Evolutionary conservation across 371 early-diverging fungal species (phyloP), one percentile per base, ranked within the genome.

Genomic region (Mitosporidium daphniae): DNA sequence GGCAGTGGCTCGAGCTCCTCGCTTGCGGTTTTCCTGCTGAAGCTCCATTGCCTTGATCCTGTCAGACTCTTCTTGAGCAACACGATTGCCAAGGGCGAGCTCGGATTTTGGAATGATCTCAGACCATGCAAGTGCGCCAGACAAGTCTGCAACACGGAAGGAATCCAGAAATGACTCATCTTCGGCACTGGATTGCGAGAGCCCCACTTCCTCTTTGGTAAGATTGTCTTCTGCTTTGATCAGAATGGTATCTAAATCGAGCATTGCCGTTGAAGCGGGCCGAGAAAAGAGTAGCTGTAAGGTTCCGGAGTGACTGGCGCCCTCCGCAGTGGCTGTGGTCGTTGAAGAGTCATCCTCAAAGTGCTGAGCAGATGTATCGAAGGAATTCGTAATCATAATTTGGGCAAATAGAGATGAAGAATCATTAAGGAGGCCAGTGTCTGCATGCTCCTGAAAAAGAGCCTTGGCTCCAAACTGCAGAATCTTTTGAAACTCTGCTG

Each of bases 381-480:
- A n/a, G n/a, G n/a, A n/a, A n/a, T n/a, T n/a, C n/a, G n/a, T n/a
- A n/a, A n/a, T n/a, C n/a, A n/a, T n/a, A n/a, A n/a, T n/a, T n/a
- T n/a, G n/a, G n/a, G n/a, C n/a, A n/a, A n/a, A n/a, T n/a, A n/a
- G n/a, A n/a, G n/a, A n/a, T n/a, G n/a, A n/a, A n/a, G n/a, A n/a
- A n/a, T n/a, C n/a, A n/a, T n/a, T n/a, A n/a, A n/a, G n/a, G n/a
- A n/a, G n/a, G n/a, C n/a, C n/a, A n/a, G n/a, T 33, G 3, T 41
- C 48, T 2, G 31, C 39, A 7, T 56, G 50, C n/a, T 60, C 54
- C 18, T 61, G 56, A 40, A 91, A 91, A 57, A 91, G 61, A 30
- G 74, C 75, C 45, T 66, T 57, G 0, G 89, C 89, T 11, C 93
- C 93, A 45, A 91, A 91, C 39, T 89, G 80, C 27, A 91, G 57